These are phyloP conservation scores for Pseudogymnoascus sp. DNA, from an alignment of 2,329 filamentous ascomycete genomes.

Conservation along the genomic window DNA sequence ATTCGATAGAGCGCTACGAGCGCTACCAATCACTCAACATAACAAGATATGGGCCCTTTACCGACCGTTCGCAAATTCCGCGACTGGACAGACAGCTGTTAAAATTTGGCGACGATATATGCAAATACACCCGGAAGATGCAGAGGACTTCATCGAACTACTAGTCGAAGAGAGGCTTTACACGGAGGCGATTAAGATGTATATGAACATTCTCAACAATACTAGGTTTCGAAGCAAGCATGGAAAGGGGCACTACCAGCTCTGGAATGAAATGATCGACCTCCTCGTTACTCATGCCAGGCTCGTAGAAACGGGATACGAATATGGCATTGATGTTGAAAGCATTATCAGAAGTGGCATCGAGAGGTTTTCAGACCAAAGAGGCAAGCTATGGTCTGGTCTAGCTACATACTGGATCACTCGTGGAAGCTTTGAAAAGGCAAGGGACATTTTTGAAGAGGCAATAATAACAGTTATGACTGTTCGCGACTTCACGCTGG, in stretches of 20 bases:
- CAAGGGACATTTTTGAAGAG: conserved; percentile 90
- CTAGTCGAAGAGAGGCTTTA: conserved; percentile 74
- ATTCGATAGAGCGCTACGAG: conserved; percentile 86
- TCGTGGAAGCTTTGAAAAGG: conserved; percentile 83
- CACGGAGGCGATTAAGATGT: conserved; percentile 83
- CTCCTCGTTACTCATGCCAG: conserved; percentile 84
- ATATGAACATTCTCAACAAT: conserved; percentile 88
- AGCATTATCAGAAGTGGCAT: conserved; percentile 90
- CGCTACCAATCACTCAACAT: conserved; percentile 89
- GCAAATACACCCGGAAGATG: conserved; percentile 91
- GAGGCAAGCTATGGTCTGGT: conserved; percentile 90
- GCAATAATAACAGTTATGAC: conserved; percentile 98
- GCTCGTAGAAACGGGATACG: conserved; percentile 72
- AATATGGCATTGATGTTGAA: conserved; percentile 82
- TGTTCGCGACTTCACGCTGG: conserved; percentile 89
- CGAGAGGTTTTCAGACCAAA: conserved; percentile 81
- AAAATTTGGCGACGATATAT: conserved; percentile 94
- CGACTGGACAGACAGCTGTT: conserved; percentile 80
- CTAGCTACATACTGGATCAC: conserved; percentile 96
- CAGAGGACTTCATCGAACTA: conserved; percentile 90
- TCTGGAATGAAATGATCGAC: conserved; percentile 98
- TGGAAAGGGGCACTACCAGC: conserved; percentile 88
- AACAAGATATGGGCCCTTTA: conserved; percentile 93
- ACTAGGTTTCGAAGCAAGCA: conserved; percentile 85
- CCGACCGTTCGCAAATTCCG: conserved; percentile 82